phyloP scores from a whole-genome alignment of 306 rosid genomes.

The Begonia loranthoides region DNA sequence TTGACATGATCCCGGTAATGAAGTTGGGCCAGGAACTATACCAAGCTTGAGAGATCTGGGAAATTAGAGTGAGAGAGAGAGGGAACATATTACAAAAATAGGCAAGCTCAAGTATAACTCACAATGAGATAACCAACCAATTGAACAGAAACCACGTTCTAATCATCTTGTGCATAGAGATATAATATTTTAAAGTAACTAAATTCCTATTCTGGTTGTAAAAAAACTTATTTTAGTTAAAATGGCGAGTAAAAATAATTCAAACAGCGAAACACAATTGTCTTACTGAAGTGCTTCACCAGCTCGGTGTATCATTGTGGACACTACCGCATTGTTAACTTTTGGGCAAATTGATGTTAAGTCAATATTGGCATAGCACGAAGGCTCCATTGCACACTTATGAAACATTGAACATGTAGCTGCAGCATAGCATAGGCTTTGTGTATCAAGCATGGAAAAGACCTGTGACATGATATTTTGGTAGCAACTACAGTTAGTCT shows the following conservation, averaged over 20 bases:
- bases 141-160: neutral
- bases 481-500: neutral
- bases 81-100: no score
- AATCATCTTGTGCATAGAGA: no score
- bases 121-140: conserved; percentile 9
- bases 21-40: conserved; percentile 53
- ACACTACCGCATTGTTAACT: conserved; percentile 91
- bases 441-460: conserved; percentile 86
- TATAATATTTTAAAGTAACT: no score
- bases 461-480: conserved; percentile 33
- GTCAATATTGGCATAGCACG: conserved; percentile 76
- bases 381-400: conserved; percentile 87
- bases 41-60: conserved; percentile 94
- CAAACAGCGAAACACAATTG: no score
- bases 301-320: conserved; percentile 93
- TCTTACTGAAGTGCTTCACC: conserved; percentile 71
- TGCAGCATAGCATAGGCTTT: conserved; percentile 74
- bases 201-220: no score
- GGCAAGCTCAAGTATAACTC: no score
- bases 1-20: conserved; percentile 56
- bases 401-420: conserved; percentile 81
- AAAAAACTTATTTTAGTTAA: no score
- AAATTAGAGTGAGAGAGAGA: conserved; percentile 10
- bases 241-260: no score
- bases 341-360: conserved; percentile 68